These are phyloP conservation scores for Debaryomyces sp. DNA, from an alignment of 1,139 yeast genomes.

Conservation along the genomic window DNA sequence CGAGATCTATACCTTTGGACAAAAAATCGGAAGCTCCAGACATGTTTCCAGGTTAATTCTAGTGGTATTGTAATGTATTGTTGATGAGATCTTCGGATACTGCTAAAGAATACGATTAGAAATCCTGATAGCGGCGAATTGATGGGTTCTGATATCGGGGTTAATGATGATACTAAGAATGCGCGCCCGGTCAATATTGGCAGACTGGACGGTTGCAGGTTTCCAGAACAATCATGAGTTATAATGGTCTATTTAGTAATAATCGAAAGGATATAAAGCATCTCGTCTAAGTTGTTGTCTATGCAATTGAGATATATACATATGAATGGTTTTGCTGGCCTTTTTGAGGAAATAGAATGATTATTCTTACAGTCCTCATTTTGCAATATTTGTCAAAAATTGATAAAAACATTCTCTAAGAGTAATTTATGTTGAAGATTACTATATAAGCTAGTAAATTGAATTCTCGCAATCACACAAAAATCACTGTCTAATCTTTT, in stretches of 20 bases:
- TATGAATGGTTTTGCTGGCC: too few relatives aligned
- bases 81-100: background rate
- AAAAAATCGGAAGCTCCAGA: slow-evolving; percentile 78
- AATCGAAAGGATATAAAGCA: background rate
- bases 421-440: too few relatives aligned
- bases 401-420: too few relatives aligned
- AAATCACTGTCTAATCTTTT: too few relatives aligned
- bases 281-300: too few relatives aligned
- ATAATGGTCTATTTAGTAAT: background rate
- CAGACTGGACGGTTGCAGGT: background rate
- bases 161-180: background rate
- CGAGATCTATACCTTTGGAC: slow-evolving; percentile 89
- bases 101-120: background rate
- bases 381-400: too few relatives aligned
- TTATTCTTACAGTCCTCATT: too few relatives aligned
- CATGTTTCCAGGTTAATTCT: slow-evolving; percentile 16
- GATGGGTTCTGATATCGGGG: slow-evolving; percentile 1
- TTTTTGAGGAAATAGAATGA: too few relatives aligned
- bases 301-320: too few relatives aligned
- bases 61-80: background rate
- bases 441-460: too few relatives aligned
- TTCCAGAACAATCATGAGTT: background rate
- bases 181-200: slow-evolving; percentile 5
- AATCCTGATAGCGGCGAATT: background rate
- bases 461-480: too few relatives aligned